These are phyloP conservation scores for Drechslerella dactyloides DNA, from an alignment of 2,329 filamentous ascomycete genomes.

Conservation along the genomic window DNA sequence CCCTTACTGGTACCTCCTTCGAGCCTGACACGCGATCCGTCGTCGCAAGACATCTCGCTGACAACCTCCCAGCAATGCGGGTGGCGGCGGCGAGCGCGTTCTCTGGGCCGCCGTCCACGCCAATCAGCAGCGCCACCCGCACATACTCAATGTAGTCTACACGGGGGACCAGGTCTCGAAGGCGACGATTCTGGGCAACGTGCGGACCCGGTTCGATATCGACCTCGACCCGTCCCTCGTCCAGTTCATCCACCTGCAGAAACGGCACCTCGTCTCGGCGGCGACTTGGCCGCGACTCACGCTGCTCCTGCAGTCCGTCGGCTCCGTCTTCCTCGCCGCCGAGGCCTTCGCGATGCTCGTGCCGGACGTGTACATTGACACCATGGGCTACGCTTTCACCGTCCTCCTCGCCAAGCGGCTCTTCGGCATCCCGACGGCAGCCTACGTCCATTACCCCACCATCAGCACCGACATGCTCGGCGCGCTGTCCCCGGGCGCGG, in stretches of 20 bases:
- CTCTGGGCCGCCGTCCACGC: conserved; percentile 94
- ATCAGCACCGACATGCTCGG: conserved; percentile 97
- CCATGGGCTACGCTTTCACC: conserved; percentile 96
- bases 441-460: conserved; percentile 97
- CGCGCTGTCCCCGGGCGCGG: conserved; percentile 84
- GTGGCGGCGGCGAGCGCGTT: conserved; percentile 92
- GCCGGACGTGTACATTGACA: conserved; percentile 93
- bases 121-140: conserved; percentile 86
- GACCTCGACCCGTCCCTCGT: conserved; percentile 80
- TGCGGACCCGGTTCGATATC: conserved; percentile 91
- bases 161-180: conserved; percentile 95
- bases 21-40: conserved; percentile 7
- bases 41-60: conserved; percentile 39
- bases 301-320: conserved; percentile 88
- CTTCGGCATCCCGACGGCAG: conserved; percentile 84
- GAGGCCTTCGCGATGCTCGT: conserved; percentile 91
- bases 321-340: conserved; percentile 84
- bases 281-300: conserved; percentile 92
- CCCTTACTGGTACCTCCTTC: conserved; percentile 78
- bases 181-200: conserved; percentile 74
- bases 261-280: conserved; percentile 81
- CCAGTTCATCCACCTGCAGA: conserved; percentile 87
- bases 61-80: conserved; percentile 74
- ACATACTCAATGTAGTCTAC: conserved; percentile 88
- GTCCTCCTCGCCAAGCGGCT: conserved; percentile 81